These are phyloP conservation scores for Fusarium begoniae DNA, from an alignment of 2,329 filamentous ascomycete genomes.

Conservation along the genomic window DNA sequence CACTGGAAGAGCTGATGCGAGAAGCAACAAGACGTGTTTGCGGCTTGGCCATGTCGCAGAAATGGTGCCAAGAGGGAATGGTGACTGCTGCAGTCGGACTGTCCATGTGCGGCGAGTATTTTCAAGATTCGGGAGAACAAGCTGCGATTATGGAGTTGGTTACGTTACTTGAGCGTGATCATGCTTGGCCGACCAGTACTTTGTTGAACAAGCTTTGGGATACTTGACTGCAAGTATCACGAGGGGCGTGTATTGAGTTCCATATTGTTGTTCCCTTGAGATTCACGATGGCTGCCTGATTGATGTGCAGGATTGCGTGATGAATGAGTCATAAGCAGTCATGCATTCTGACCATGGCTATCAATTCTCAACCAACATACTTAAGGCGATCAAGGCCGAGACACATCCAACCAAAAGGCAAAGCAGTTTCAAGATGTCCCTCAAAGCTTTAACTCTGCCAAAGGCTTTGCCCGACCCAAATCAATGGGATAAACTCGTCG, in stretches of 20 bases:
- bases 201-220: background rate
- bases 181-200: slow-evolving; percentile 14
- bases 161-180: slow-evolving; percentile 10
- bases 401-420: fast-evolving
- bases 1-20: slow-evolving; percentile 11
- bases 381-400: fast-evolving
- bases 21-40: slow-evolving; percentile 16
- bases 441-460: background rate
- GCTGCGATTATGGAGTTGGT: slow-evolving; percentile 1
- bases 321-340: background rate
- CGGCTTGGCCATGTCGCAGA: slow-evolving; percentile 4
- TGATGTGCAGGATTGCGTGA: background rate
- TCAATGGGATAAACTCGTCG: slow-evolving; percentile 6
- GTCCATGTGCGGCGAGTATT: slow-evolving; percentile 33
- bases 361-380: no score
- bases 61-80: slow-evolving; percentile 13
- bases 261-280: fast-evolving
- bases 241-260: background rate
- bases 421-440: background rate
- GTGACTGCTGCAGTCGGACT: slow-evolving; percentile 18
- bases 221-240: background rate
- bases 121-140: slow-evolving; percentile 14
- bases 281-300: background rate
- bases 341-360: background rate
- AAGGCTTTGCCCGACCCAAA: background rate